A percentile compares a stretch with the other conserved stretches of the same genome.
Conservation (phyloP, 371 early-diverging fungal genomes). For the Chytridium lagenaria region DNA sequence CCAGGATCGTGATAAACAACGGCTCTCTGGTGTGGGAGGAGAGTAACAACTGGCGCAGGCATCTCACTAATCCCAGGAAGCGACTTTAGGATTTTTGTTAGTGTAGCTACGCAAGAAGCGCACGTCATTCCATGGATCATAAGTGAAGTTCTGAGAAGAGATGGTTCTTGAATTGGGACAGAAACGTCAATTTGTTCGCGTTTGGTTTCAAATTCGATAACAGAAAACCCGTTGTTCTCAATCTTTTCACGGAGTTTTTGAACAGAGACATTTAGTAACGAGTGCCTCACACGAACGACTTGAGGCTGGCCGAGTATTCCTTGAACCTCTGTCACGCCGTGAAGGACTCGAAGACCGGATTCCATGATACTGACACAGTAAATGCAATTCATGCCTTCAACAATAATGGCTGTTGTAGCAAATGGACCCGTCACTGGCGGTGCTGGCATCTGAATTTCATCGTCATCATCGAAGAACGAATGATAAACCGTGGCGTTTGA, state of each 20-base stretch:
- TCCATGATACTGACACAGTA: neutral
- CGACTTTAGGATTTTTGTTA: conserved; percentile 13
- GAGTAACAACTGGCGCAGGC: conserved; percentile 34
- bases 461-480: neutral
- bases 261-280: neutral
- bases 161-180: neutral
- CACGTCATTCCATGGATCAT: conserved; percentile 18
- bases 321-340: neutral
- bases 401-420: neutral
- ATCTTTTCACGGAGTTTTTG: conserved; percentile 3
- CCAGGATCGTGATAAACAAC: conserved; percentile 35
- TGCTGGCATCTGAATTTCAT: neutral
- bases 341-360: neutral
- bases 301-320: neutral
- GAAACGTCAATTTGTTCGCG: neutral
- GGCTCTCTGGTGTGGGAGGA: conserved; percentile 46
- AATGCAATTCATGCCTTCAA: conserved; percentile 16
- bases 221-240: neutral
- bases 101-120: conserved; percentile 1
- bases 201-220: conserved; percentile 1
- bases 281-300: neutral
- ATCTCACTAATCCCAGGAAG: neutral
- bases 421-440: conserved; percentile 4
- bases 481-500: conserved; percentile 8
- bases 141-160: neutral